Percentiles rank a stretch among this genome's conserved stretches.
Evolutionary conservation across 768 basidiomycete genomes (phyloP).

Genomic region (Psilocybe subaeruginosa): DNA sequence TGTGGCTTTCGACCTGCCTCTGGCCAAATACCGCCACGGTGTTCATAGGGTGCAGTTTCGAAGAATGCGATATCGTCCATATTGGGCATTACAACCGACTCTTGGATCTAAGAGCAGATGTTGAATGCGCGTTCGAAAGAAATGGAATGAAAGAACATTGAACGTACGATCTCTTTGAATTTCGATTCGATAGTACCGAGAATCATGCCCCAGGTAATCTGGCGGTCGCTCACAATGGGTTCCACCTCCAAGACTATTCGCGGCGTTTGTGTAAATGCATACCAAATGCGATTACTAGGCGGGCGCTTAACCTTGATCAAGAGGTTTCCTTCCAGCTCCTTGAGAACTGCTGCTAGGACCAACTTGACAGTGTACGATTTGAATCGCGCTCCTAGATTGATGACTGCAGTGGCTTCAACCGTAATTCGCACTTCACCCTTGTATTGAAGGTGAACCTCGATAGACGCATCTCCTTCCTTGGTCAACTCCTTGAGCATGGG

Average conservation of each 20-base stretch:
- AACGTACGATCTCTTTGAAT: constrained; percentile 81
- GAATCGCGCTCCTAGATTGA: constrained; percentile 82
- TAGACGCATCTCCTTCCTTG: constrained; percentile 87
- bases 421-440: constrained; percentile 90
- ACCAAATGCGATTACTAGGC: constrained; percentile 95
- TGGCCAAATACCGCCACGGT: constrained; percentile 89
- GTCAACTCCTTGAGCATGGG: constrained; percentile 99
- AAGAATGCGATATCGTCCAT: constrained; percentile 99
- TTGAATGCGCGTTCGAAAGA: background rate
- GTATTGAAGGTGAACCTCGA: constrained; percentile 85
- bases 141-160: constrained; percentile 5
- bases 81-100: constrained; percentile 94
- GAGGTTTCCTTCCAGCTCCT: constrained; percentile 90
- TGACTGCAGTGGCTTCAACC: constrained; percentile 86
- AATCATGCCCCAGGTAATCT: constrained; percentile 95
- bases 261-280: constrained; percentile 89
- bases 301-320: constrained; percentile 91
- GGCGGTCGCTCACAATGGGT: constrained; percentile 92
- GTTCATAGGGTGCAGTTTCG: constrained; percentile 64
- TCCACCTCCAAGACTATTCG: constrained; percentile 88
- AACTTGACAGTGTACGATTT: constrained; percentile 91
- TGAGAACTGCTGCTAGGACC: constrained; percentile 84
- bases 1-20: constrained; percentile 54
- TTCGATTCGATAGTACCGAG: constrained; percentile 86
- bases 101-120: constrained; percentile 65